Conservation (phyloP, 2,329 filamentous ascomycete species). For the Fusarium chaquense region DNA sequence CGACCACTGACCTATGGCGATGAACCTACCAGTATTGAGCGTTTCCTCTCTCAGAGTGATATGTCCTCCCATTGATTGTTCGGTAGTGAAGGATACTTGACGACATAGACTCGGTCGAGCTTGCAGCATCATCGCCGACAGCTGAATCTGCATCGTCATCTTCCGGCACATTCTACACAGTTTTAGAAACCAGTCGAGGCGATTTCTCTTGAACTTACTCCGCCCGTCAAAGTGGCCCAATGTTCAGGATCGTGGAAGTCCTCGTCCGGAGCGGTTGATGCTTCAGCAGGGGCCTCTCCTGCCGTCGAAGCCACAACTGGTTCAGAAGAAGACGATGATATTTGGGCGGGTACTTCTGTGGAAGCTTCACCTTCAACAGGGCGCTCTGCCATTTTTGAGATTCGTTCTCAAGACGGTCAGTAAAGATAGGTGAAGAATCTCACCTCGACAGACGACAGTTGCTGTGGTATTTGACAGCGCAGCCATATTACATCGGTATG, state of each 20-base stretch:
- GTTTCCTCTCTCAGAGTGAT: constrained; percentile 39
- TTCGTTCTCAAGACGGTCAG: rapidly evolving
- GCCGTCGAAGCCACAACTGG: not conserved
- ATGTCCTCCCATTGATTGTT: constrained; percentile 41
- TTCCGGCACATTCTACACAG: not conserved
- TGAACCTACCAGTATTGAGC: constrained; percentile 41
- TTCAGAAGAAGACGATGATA: not conserved
- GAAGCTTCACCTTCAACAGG: not conserved
- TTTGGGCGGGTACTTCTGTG: rapidly evolving
- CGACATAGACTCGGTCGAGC: constrained; percentile 42
- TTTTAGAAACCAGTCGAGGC: not conserved
- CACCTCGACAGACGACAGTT: not conserved
- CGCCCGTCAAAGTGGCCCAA: constrained; percentile 10
- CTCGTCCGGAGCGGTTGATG: not conserved
- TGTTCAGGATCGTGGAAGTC: constrained; percentile 21
- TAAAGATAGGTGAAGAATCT: too few species aligned
- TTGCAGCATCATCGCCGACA: constrained; percentile 27
- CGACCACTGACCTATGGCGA: rapidly evolving
- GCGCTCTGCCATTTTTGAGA: not conserved
- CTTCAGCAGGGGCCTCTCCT: not conserved
- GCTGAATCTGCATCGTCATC: constrained; percentile 32
- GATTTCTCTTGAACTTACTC: not conserved
- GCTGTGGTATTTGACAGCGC: not conserved
- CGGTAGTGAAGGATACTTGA: constrained; percentile 43
- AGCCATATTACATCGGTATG: not conserved